Conservation (phyloP, 768 basidiomycete genomes). For the Leccinellum rugosiceps region DNA sequence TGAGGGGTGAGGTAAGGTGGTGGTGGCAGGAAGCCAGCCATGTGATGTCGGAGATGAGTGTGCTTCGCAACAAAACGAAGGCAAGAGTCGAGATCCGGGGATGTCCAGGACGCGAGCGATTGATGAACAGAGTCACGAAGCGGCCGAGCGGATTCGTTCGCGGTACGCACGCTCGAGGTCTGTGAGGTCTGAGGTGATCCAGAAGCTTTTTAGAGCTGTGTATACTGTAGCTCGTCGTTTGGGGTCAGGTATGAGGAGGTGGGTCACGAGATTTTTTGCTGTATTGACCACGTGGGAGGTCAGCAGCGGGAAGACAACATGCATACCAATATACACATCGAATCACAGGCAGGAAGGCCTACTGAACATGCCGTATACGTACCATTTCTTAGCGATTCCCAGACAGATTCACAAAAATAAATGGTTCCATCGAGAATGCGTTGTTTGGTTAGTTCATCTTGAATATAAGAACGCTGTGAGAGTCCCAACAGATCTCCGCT, state of each 20-base stretch:
- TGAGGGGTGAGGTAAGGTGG: neutral
- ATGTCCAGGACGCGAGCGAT: neutral
- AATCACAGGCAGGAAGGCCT: neutral
- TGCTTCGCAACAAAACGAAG: neutral
- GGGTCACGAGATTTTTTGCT: conserved; percentile 55
- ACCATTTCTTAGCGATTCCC: conserved; percentile 62
- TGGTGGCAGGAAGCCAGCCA: neutral
- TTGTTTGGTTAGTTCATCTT: conserved; percentile 63
- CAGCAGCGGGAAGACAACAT: conserved; percentile 3
- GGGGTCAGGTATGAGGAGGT: conserved; percentile 60
- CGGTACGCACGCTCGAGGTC: conserved; percentile 62
- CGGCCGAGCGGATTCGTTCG: conserved; percentile 41
- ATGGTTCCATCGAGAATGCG: conserved; percentile 64
- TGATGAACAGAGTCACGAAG: conserved; percentile 7
- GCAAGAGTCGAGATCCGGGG: neutral
- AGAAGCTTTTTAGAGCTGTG: conserved; percentile 55
- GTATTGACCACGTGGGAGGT: neutral
- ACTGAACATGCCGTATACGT: conserved; percentile 13
- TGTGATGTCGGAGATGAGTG: conserved; percentile 1
- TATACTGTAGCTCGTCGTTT: conserved; percentile 59
- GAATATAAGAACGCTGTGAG: conserved; percentile 35
- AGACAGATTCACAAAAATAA: conserved; percentile 52
- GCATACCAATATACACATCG: neutral
- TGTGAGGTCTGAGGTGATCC: conserved; percentile 63
- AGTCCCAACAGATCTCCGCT: conserved; percentile 30